Base-by-base conservation (phyloP, 768 basidiomycete species). In the Pleurotus platypus region DNA sequence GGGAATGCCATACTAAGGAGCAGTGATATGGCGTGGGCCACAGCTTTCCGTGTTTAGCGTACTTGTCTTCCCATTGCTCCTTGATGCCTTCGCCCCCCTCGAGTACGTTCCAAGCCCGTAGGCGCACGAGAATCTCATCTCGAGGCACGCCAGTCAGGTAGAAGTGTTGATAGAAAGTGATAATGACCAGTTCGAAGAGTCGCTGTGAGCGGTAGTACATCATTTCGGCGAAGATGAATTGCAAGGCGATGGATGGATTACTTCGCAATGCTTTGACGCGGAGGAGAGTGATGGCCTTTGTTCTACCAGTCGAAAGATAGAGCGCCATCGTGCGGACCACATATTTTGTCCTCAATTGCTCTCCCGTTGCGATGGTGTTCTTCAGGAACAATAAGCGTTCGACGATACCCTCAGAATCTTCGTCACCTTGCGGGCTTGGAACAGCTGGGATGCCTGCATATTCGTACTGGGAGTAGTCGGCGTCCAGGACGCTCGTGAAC, bases 131-230 rank as follows among this genome's bases (percentile, higher is more conserved):
- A 12, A 79, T 57, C 0, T 70, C 66, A 7, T 71, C 65, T 37
- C 71, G 54, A 27, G 87, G 85, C n/a, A 89, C 70, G 12, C 82
- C 85, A 38, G 75, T 67, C 5, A 75, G 59, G 55, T 75, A 76
- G 62, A 86, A 88, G 54, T 82, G 75, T 5, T 77, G 72, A 11
- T 69, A 66, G 63, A 83, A 90, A 0, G 78, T 69, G 47, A 70
- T 57, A 49, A 84, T 66, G 56, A 80, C 70, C 20, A 74, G 67
- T 15, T 62, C 56, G 42, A 68, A 62, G 15, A 66, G 59, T 5
- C 57, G 51, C 16, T 61, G 50, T 5, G 67, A 68, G 5, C 66
- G 63, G 57, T 79, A 75, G 60, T 70, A 74, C 13, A 76, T 60
- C 76, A 81, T 77, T 61, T 81, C 77, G 1, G 74, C 73, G 46